These are phyloP conservation scores for Mucor velutinosus DNA, from an alignment of 371 early-diverging fungal species.

Conservation along the genomic window DNA sequence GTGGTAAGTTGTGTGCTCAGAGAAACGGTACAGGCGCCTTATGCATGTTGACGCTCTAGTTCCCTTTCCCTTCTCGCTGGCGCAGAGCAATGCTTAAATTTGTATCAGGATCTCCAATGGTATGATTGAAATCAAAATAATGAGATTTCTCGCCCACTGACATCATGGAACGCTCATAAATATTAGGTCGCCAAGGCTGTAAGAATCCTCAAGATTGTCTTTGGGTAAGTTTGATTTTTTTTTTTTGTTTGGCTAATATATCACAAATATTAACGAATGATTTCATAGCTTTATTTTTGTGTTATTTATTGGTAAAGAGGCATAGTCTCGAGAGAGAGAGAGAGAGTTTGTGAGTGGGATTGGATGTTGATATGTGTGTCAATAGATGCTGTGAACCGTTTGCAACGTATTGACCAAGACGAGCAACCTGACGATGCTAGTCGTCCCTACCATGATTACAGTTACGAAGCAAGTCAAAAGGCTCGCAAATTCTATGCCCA, in stretches of 20 bases:
- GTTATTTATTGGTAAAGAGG: constrained; percentile 60
- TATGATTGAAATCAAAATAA: constrained; percentile 14
- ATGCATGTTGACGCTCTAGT: constrained; percentile 24
- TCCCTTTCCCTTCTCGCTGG: constrained; percentile 66
- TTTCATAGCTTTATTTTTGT: constrained; percentile 60
- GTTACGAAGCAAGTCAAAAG: constrained; percentile 63
- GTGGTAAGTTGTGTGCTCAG: constrained; percentile 27
- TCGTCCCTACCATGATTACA: constrained; percentile 43
- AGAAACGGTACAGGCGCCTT: not conserved
- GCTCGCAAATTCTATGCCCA: constrained; percentile 86
- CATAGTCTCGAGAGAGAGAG: not conserved
- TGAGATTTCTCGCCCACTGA: not conserved
- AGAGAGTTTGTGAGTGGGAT: not conserved
- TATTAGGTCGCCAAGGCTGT: constrained; percentile 50
- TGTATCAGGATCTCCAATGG: constrained; percentile 49
- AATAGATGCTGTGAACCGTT: constrained; percentile 72
- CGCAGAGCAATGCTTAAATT: constrained; percentile 59
- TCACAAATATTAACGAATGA: not conserved
- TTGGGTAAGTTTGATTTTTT: constrained; percentile 49
- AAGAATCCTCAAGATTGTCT: constrained; percentile 59
- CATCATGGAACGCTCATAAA: not conserved
- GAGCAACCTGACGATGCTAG: constrained; percentile 30
- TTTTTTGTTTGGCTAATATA: no score
- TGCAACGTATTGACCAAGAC: constrained; percentile 53
- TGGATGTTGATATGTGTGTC: not conserved